These are phyloP conservation scores for Tulasnella sp. DNA, from an alignment of 768 basidiomycete genomes.

Conservation along the genomic window DNA sequence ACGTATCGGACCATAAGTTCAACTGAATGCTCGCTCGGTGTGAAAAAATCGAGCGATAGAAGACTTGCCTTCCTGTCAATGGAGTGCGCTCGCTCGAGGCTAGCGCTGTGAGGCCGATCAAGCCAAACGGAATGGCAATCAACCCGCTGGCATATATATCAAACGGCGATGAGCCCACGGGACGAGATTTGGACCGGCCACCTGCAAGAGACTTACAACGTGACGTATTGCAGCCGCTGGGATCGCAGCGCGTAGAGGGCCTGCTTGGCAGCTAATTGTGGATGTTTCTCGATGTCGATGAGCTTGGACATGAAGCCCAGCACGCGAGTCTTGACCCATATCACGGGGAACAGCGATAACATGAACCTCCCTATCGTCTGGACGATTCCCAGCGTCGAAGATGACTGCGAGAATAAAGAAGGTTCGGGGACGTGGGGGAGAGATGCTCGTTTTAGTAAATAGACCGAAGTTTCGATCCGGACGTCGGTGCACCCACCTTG, in stretches of 20 bases:
- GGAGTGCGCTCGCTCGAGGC: constrained; percentile 70
- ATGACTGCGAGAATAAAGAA: constrained; percentile 40
- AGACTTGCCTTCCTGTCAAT: constrained; percentile 69
- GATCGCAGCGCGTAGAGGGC: background rate
- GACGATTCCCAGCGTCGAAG: constrained; percentile 58
- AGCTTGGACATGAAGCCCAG: constrained; percentile 29
- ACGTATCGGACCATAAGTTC: constrained; percentile 11
- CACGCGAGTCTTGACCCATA: constrained; percentile 47
- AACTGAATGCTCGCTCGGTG: background rate
- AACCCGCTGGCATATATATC: constrained; percentile 31
- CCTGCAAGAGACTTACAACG: background rate
- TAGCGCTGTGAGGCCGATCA: constrained; percentile 59
- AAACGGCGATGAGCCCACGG: background rate
- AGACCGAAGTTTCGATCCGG: background rate
- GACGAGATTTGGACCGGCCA: background rate
- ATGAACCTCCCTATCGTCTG: constrained; percentile 59
- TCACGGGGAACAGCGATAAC: constrained; percentile 60
- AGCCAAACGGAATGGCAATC: constrained; percentile 46
- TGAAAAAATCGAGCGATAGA: background rate
- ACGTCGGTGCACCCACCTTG: constrained; percentile 38
- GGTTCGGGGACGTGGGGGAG: background rate
- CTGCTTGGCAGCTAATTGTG: background rate
- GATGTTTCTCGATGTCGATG: constrained; percentile 27
- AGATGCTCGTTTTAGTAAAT: background rate
- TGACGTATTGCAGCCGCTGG: background rate